Base-by-base conservation (phyloP, 2,329 filamentous ascomycete species). In the Apiospora hydei region DNA sequence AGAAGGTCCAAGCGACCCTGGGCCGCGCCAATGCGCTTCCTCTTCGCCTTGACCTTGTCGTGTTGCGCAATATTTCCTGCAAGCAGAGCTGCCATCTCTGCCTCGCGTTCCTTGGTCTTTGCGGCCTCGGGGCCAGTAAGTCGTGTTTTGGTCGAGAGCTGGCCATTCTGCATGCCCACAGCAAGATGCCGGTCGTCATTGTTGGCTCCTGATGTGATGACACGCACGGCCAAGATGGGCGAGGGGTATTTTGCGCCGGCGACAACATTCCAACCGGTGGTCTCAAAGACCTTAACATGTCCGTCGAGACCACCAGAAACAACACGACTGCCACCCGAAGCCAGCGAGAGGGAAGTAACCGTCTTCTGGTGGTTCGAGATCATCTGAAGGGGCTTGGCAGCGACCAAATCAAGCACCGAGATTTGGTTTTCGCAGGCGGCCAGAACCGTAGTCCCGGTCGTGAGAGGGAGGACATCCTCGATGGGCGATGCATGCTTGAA, bases 341-440 rank as follows among this genome's bases (percentile, higher is more conserved):
- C 95, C 46, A 97, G 85, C 69, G 92, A 92, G 71, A 99, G 88
- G 10, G 93, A 92, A 0, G 96, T 98, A 73, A 99, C 95, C 0
- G 96, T 98, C 89, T 98, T 99, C 81, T 99, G 96, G 83, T 99
- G 96, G 81, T 97, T 98, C 77, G 92, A 92, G 74, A 99, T 92
- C 79, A 97, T 87, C 77, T 95, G 92, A 72, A 98, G 86, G 5
- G 96, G 95, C 79, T 94, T 94, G 38, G 94, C 96, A 69, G 95
- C 96, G 21, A 98, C 93, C 64, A 99, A 89, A 81, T 99, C 96
- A 74, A 99, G 88, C 14, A 99, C 94, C 7, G 93, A 95, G 78
- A 99, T 94, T 74, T 93, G 90, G 79, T 94, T 97, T 72, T 94
- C 95, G 24, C 95, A 91, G 2, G 96, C 90, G 16, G 95, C 95